phyloP scores from a whole-genome alignment of 495 filamentous ascomycete species.

The Pyronema domesticum region DNA sequence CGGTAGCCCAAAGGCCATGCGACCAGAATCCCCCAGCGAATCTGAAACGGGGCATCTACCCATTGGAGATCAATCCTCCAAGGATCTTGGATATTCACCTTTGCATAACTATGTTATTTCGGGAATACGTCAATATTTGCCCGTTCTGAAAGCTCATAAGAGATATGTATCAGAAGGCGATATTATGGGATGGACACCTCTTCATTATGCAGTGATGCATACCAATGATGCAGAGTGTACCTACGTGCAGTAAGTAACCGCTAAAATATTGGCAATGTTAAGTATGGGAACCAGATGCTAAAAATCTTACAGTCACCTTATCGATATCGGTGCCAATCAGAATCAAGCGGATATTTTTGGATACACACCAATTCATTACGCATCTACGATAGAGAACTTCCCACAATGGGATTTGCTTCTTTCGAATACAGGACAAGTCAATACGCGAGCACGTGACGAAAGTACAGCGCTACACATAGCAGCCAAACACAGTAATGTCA shows the following conservation, averaged over 20 bases:
- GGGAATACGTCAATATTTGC: neutral
- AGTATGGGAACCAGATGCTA: no score
- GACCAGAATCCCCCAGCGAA: no score
- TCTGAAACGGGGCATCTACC: no score
- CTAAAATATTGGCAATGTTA: no score
- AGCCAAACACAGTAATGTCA: neutral
- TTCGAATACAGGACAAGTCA: neutral
- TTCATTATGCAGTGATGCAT: neutral
- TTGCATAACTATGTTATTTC: neutral
- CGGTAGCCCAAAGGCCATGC: no score
- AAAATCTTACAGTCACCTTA: neutral
- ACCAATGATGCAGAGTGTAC: neutral
- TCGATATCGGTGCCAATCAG: neutral
- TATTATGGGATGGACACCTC: neutral
- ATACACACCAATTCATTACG: constrained; percentile 11
- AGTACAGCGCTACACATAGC: neutral
- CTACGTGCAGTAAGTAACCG: neutral
- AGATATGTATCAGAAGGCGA: neutral
- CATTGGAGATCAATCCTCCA: neutral
- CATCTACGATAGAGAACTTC: neutral
- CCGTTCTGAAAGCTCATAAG: neutral
- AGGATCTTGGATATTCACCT: neutral
- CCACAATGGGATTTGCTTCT: neutral
- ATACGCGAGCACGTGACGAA: neutral
- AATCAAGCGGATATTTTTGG: neutral